These are phyloP conservation scores for Podospora sp. DNA, from an alignment of 495 filamentous ascomycete genomes.

Conservation along the genomic window DNA sequence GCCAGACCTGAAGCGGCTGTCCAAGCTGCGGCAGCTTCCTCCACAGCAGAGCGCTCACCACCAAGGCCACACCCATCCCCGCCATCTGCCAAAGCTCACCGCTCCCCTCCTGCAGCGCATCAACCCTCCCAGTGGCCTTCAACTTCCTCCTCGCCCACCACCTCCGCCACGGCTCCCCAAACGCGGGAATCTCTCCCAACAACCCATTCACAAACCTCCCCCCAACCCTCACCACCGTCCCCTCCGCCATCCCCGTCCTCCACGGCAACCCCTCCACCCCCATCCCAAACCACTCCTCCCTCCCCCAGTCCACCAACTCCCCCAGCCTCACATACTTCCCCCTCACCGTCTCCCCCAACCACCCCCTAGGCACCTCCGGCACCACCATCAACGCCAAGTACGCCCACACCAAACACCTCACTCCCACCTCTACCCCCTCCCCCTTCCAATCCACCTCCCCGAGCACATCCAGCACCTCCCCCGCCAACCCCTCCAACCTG, in stretches of 20 bases:
- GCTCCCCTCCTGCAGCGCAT: slow-evolving; percentile 11
- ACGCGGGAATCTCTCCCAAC: slow-evolving; percentile 24
- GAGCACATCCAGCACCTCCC: slow-evolving; percentile 69
- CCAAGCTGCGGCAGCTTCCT: slow-evolving; percentile 36
- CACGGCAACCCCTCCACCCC: slow-evolving; percentile 20
- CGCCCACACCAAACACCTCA: slow-evolving; percentile 78
- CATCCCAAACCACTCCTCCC: slow-evolving; percentile 30
- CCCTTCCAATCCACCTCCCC: slow-evolving; percentile 57
- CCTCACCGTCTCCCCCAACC: slow-evolving; percentile 66
- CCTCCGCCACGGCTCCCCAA: slow-evolving; percentile 29
- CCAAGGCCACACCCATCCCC: slow-evolving; percentile 29
- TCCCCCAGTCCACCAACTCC: slow-evolving; percentile 56
- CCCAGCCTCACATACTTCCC: slow-evolving; percentile 55
- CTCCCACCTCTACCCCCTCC: slow-evolving; percentile 58
- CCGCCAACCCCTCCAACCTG: slow-evolving; percentile 67
- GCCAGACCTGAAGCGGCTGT: slow-evolving; percentile 38
- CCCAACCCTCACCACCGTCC: slow-evolving; percentile 25
- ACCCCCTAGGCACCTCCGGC: slow-evolving; percentile 69
- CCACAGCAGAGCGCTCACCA: slow-evolving; percentile 26
- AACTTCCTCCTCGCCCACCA: slow-evolving; percentile 30
- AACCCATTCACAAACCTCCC: slow-evolving; percentile 37
- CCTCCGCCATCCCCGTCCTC: slow-evolving; percentile 8
- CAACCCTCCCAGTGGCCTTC: background rate
- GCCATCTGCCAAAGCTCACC: slow-evolving; percentile 22
- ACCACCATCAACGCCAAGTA: slow-evolving; percentile 76